A percentile compares a stretch with the other conserved stretches of the same genome.
These are phyloP conservation scores for Carallia pectinifolia DNA, from an alignment of 345 rosid genomes.

Conservation along the genomic window DNA sequence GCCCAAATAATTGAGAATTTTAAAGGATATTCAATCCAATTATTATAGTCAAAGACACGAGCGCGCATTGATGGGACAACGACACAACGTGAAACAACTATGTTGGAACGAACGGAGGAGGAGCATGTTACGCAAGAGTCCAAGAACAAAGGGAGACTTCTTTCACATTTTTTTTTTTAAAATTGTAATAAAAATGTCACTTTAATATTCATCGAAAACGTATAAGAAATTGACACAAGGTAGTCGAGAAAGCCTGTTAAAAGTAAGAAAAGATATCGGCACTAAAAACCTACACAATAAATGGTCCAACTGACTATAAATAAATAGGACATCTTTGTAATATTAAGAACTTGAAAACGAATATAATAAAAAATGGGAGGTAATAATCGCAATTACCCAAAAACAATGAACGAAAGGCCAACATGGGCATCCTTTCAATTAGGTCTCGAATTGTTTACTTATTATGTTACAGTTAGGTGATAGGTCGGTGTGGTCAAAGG, in stretches of 20 bases:
- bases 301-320: too few relatives aligned
- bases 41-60: conserved; percentile 26
- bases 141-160: neutral
- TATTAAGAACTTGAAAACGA: neutral
- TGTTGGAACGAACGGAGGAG: conserved; percentile 9
- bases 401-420: neutral
- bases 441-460: conserved; percentile 21
- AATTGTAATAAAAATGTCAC: too few relatives aligned
- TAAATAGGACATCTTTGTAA: neutral
- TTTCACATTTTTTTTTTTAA: neutral
- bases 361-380: neutral
- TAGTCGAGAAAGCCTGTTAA: too few relatives aligned
- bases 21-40: neutral
- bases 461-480: neutral
- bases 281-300: too few relatives aligned
- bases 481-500: conserved; percentile 45
- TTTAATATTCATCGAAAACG: too few relatives aligned
- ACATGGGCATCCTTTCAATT: neutral
- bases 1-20: neutral
- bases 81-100: neutral
- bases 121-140: neutral
- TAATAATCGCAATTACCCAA: neutral
- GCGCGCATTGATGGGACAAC: conserved; percentile 15
- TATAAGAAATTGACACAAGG: too few relatives aligned
- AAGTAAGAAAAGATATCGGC: too few relatives aligned